phyloP scores from a whole-genome alignment of 2,329 filamentous ascomycete species.

The Lojkania enalia region DNA sequence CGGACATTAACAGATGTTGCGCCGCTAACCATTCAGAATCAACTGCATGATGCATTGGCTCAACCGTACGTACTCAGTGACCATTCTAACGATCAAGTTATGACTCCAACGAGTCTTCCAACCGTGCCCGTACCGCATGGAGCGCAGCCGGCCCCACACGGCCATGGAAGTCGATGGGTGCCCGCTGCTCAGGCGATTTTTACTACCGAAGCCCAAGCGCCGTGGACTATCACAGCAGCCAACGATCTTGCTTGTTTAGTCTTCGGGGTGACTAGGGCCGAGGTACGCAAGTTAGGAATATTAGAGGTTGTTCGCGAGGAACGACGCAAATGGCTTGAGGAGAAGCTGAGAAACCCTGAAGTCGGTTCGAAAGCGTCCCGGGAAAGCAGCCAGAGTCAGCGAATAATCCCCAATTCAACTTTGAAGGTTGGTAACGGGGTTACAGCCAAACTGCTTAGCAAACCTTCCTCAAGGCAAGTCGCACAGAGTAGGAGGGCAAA shows the following conservation, averaged over 20 bases:
- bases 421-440: conserved; percentile 78
- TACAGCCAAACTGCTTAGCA: conserved; percentile 84
- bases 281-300: conserved; percentile 93
- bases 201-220: conserved; percentile 85
- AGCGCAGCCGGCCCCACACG: conserved; percentile 62
- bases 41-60: conserved; percentile 80
- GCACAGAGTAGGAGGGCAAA: conserved; percentile 63
- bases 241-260: conserved; percentile 96
- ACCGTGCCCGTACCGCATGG: conserved; percentile 42
- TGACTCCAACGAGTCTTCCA: conserved; percentile 53
- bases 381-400: conserved; percentile 37
- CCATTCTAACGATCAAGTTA: conserved; percentile 45
- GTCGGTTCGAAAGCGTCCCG: conserved; percentile 48
- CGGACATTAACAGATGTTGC: conserved; percentile 85
- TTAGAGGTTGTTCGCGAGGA: conserved; percentile 92
- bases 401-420: conserved; percentile 40
- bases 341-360: conserved; percentile 72
- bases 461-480: conserved; percentile 66
- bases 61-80: conserved; percentile 73
- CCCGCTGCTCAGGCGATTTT: conserved; percentile 96
- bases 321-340: conserved; percentile 83
- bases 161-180: conserved; percentile 86
- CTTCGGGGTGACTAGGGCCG: conserved; percentile 98
- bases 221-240: conserved; percentile 94
- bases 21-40: conserved; percentile 74